Evolutionary conservation across 2,329 filamentous ascomycete genomes (phyloP).

Genomic region (Fusarium oligoseptatum): DNA sequence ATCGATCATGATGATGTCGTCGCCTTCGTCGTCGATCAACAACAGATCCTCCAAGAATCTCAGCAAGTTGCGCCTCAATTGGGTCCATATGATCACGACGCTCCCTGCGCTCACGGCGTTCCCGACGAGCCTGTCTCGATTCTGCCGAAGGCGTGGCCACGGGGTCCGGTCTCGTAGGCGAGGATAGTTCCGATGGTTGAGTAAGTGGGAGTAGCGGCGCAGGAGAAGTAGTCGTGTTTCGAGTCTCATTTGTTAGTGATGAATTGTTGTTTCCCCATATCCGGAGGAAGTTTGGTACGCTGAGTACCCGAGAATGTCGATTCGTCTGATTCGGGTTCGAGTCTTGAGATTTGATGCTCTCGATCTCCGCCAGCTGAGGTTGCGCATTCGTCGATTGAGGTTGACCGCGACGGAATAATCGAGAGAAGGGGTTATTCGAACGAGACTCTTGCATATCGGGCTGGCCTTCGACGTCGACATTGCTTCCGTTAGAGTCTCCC

Average conservation of each 20-base stretch:
- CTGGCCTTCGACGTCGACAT: slow-evolving; percentile 29
- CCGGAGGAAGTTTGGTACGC: slow-evolving; percentile 28
- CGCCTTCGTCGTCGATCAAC: slow-evolving; percentile 8
- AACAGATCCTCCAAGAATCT: slow-evolving; percentile 28
- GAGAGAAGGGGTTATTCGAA: slow-evolving; percentile 29
- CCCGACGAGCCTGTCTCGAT: slow-evolving; percentile 17
- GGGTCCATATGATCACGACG: slow-evolving; percentile 21
- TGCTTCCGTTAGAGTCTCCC: slow-evolving; percentile 24
- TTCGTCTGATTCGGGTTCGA: slow-evolving; percentile 53
- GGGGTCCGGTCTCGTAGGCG: slow-evolving; percentile 26
- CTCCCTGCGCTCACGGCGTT: slow-evolving; percentile 7
- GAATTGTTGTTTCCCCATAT: slow-evolving; percentile 22
- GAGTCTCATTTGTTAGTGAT: slow-evolving; percentile 16
- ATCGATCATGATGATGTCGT: slow-evolving; percentile 15
- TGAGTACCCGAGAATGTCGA: slow-evolving; percentile 20
- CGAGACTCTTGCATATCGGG: slow-evolving; percentile 16
- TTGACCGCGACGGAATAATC: slow-evolving; percentile 36
- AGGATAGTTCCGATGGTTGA: slow-evolving; percentile 11
- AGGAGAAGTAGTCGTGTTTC: slow-evolving; percentile 31
- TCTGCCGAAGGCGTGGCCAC: slow-evolving; percentile 20
- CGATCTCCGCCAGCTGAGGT: slow-evolving; percentile 44
- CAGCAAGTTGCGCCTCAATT: slow-evolving; percentile 33
- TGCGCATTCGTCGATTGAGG: slow-evolving; percentile 28
- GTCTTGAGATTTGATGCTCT: slow-evolving; percentile 63
- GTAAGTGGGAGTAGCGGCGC: slow-evolving; percentile 30